Evolutionary conservation across 2,329 filamentous ascomycete species (phyloP), one percentile per base, ranked within the genome.

Genomic region (Trichophyton rubrum): DNA sequence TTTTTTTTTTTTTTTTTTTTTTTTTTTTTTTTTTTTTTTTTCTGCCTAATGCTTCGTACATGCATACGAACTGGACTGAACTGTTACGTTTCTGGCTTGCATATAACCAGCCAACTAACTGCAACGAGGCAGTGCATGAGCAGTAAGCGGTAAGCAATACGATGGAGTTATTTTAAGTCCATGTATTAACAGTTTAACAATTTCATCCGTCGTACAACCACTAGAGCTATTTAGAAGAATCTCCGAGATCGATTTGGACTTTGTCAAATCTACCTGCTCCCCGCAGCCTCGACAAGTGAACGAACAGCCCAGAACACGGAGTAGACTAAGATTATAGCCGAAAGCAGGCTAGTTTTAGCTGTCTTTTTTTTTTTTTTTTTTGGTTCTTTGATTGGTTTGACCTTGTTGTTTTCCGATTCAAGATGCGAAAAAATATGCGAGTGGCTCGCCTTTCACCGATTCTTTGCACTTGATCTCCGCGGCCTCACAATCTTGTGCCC

Each of bases 401-500:
- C 8, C 33, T 13, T 38, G 33, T 38, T 38, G 33, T 13, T 13
- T 9, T 38, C 33, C 33, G 9, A 38, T 38, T 38, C 40, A n/a
- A 17, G n/a, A 43, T 15, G 15, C 13, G 5, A 43, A 17, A 43
- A 17, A 43, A 17, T 5, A 53, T 13, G 33, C 11, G 20, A 30
- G 49, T n/a, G 22, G 4, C 22, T 30, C 22, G 22, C 22, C 49
- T 30, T 53, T 53, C 49, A 53, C 49, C 49, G 27, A 53, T 30
- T n/a, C 20, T 47, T 47, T 22, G 43, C 43, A 1, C 33, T 56
- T 40, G 22, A 61, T 41, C 22, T n/a, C n/a, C 13, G 33, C 15
- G 17, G 33, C 11, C 59, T 65, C 70, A 77, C 64, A 77, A 67
- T 60, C 64, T 71, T 40, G 68, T 71, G 8, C 75, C 75, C 69